These are phyloP conservation scores for Ophiocordyceps robertsii DNA, from an alignment of 2,329 filamentous ascomycete genomes.

Conservation along the genomic window DNA sequence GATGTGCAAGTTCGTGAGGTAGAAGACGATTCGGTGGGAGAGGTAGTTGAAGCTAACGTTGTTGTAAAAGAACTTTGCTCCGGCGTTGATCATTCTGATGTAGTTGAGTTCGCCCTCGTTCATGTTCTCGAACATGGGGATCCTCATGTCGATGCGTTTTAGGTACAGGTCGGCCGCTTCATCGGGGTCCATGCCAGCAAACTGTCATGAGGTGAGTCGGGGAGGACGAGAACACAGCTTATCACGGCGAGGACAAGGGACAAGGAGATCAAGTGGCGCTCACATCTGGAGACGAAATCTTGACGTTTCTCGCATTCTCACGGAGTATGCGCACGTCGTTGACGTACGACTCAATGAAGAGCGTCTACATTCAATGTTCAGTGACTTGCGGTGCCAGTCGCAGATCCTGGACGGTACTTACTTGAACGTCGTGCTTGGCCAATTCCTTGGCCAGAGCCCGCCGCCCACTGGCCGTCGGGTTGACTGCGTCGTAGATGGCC, in stretches of 20 bases:
- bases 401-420: conserved; percentile 18
- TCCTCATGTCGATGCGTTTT: conserved; percentile 77
- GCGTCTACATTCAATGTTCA: conserved; percentile 44
- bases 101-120: conserved; percentile 87
- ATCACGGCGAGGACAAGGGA: neutral
- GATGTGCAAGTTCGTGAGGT: conserved; percentile 93
- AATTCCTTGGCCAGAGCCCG: conserved; percentile 87
- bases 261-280: conserved; percentile 14
- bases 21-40: conserved; percentile 95
- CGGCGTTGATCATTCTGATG: conserved; percentile 99
- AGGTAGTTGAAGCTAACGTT: conserved; percentile 95
- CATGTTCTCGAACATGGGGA: conserved; percentile 96
- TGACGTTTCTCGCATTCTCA: conserved; percentile 93
- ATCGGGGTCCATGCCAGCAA: conserved; percentile 79
- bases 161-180: conserved; percentile 90
- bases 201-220: conserved; percentile 35
- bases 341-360: conserved; percentile 94
- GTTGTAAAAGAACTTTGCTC: conserved; percentile 86
- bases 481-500: conserved; percentile 96
- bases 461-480: conserved; percentile 72
- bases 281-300: conserved; percentile 93
- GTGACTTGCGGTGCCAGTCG: neutral
- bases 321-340: conserved; percentile 87
- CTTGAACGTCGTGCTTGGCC: conserved; percentile 90
- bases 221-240: neutral